Evolutionary conservation across 2,329 filamentous ascomycete genomes (phyloP).

Genomic region (Apiospora koreana): DNA sequence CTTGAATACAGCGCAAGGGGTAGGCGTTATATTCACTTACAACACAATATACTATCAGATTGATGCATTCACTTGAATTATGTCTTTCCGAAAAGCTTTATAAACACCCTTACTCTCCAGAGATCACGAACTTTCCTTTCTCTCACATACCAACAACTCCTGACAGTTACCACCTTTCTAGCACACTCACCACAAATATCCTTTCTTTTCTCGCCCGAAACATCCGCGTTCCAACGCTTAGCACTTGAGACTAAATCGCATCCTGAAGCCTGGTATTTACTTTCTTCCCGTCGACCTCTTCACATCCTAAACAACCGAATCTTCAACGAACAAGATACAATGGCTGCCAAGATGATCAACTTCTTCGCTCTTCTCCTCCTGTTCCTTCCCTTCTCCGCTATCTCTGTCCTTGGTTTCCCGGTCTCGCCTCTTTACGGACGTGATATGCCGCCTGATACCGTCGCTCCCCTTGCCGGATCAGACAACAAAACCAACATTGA

Average conservation of each 20-base stretch:
- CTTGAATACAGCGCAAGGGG: background rate
- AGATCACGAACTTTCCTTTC: background rate
- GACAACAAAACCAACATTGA: background rate
- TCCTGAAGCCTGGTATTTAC: too few species aligned
- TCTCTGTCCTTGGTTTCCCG: background rate
- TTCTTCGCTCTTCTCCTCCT: background rate
- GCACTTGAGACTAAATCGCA: too few species aligned
- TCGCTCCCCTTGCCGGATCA: background rate
- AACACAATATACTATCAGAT: background rate
- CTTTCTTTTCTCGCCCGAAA: background rate
- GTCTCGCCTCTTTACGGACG: background rate
- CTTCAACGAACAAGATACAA: background rate
- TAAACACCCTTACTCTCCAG: background rate
- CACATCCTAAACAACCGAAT: background rate
- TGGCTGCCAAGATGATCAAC: background rate
- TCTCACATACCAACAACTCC: background rate
- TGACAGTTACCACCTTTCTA: background rate
- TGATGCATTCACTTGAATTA: background rate
- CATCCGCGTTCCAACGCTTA: too few species aligned
- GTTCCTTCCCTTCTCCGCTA: background rate
- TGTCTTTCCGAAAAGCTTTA: background rate
- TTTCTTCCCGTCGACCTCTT: too few species aligned
- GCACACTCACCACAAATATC: background rate
- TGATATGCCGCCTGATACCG: background rate
- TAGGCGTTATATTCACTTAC: background rate